Evolutionary conservation across 2,329 filamentous ascomycete genomes (phyloP), one percentile per base, ranked within the genome.

Genomic region (Aureobasidium sp.): DNA sequence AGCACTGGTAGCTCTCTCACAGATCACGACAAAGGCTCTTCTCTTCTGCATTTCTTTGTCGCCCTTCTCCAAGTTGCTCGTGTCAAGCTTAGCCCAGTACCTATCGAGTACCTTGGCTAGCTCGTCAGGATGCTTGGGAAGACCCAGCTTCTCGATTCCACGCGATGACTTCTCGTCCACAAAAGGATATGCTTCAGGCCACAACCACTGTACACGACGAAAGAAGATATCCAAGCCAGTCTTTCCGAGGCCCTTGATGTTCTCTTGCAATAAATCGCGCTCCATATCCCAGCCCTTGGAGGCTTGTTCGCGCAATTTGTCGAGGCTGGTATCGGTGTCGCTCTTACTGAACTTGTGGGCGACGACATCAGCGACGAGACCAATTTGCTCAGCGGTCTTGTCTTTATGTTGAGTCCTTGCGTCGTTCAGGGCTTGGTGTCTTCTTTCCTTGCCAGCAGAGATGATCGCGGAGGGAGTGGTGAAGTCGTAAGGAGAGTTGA

Each of bases 381-480:
- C 71, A 6, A 79, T 69, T 62, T 79, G 74, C 9, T 72, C 69
- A 0, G 76, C 77, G 1, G 76, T 79, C 69, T 79, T 79, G 64
- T 75, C 76, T 61, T 77, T 76, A 63, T 79, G 77, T 68, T 79
- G 76, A 7, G 76, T 79, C 34, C 70, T 65, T 37, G 78, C 76
- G 60, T 76, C 74, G 63, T 72, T 71, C 41, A 80, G 65, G 2
- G 77, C 75, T 68, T 78, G 65, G 36, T 70, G 70, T 3, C 72
- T 66, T 50, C 72, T 74, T 57, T 78, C 72, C 1, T 69, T 65
- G 0, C 75, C 76, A 1, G 74, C 75, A 17, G 73, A 69, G 26
- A 69, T 65, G 26, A 78, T 71, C 4, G 71, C 67, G 20, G 67
- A 67, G 8, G 73, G 70, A 10, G 63, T 70, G n/a, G 59, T 72